These are phyloP conservation scores for Cucurbita argyrosperma DNA, from an alignment of 306 rosid species.

Conservation along the genomic window DNA sequence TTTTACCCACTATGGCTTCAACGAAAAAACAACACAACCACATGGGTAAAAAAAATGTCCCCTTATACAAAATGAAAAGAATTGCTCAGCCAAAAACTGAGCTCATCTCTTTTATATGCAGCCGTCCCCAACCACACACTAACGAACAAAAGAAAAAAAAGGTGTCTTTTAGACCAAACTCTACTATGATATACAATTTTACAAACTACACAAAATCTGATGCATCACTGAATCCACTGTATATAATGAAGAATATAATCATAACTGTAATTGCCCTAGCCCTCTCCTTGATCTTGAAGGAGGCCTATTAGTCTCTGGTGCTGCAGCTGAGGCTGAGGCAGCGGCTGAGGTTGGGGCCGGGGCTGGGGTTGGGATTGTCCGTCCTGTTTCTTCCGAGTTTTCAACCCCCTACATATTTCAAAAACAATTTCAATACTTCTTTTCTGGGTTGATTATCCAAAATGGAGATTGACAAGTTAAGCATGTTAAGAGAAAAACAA, in stretches of 20 bases:
- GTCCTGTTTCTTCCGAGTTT: constrained; percentile 34
- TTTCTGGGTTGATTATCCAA: neutral
- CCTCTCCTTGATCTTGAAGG: constrained; percentile 45
- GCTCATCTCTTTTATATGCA: constrained; percentile 23
- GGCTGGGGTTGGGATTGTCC: constrained; percentile 2
- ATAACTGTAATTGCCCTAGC: constrained; percentile 38
- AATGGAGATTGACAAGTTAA: neutral
- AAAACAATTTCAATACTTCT: too few species aligned
- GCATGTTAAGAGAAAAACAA: neutral
- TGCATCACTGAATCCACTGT: neutral
- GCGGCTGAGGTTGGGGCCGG: constrained; percentile 8
- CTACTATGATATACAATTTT: constrained; percentile 83
- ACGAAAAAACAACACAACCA: constrained; percentile 73
- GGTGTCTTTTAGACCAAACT: constrained; percentile 15
- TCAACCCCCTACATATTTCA: constrained; percentile 35
- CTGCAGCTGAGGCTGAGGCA: neutral
- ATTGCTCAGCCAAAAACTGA: constrained; percentile 37
- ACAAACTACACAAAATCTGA: constrained; percentile 32
- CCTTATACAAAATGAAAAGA: constrained; percentile 52
- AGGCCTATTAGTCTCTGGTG: constrained; percentile 30
- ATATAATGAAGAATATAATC: constrained; percentile 1
- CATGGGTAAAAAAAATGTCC: constrained; percentile 25
- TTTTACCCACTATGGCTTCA: constrained; percentile 8
- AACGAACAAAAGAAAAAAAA: neutral
- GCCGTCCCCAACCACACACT: neutral